Evolutionary conservation across 441 rosid species (phyloP).

Genomic region (Bocquillonia castaneifolia): DNA sequence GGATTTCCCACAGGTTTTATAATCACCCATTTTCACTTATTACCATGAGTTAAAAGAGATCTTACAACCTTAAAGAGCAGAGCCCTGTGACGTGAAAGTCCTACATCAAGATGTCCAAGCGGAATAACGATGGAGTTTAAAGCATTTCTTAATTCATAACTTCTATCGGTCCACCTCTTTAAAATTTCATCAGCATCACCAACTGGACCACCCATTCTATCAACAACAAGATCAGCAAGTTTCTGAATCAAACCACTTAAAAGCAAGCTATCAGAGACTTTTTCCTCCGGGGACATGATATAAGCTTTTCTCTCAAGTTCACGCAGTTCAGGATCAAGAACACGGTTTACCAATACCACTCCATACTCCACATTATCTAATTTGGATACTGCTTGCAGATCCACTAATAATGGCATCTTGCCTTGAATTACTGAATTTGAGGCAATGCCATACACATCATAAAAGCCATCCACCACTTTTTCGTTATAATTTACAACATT

Average conservation of each 20-base stretch:
- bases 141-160: slow-evolving; percentile 53
- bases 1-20: background rate
- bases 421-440: slow-evolving; percentile 54
- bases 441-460: slow-evolving; percentile 69
- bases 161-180: slow-evolving; percentile 65
- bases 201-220: slow-evolving; percentile 93
- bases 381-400: slow-evolving; percentile 70
- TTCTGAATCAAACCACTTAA: slow-evolving; percentile 64
- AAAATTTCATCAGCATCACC: slow-evolving; percentile 77
- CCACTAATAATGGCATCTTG: slow-evolving; percentile 81
- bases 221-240: slow-evolving; percentile 81
- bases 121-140: slow-evolving; percentile 69
- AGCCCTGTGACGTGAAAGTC: slow-evolving; percentile 97
- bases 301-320: slow-evolving; percentile 64
- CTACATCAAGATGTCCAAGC: slow-evolving; percentile 77
- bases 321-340: slow-evolving; percentile 64
- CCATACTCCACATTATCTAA: slow-evolving; percentile 67
- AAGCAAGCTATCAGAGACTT: slow-evolving; percentile 39
- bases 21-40: slow-evolving; percentile 9
- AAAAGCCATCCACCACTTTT: slow-evolving; percentile 86
- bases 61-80: slow-evolving; percentile 85
- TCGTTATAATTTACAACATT: slow-evolving; percentile 81
- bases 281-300: slow-evolving; percentile 43
- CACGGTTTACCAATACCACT: slow-evolving; percentile 75
- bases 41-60: slow-evolving; percentile 10